Percentiles rank a stretch among this genome's conserved stretches.
phyloP scores from a whole-genome alignment of 371 early-diverging fungal species.

The Fennellomyces sp. region DNA sequence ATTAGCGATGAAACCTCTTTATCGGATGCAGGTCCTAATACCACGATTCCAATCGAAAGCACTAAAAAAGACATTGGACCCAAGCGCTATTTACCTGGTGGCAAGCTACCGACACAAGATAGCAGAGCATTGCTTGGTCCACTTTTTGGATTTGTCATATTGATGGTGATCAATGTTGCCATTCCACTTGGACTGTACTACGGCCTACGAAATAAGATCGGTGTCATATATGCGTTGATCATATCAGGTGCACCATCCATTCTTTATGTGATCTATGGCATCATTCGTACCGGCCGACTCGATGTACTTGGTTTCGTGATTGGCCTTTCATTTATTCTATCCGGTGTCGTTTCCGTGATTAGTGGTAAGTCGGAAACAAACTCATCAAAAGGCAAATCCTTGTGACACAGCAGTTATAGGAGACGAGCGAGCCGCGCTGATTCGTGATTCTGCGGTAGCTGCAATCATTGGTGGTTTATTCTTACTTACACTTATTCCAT shows the following conservation, averaged over 20 bases:
- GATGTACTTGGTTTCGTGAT: slow-evolving; percentile 52
- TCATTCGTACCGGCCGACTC: slow-evolving; percentile 23
- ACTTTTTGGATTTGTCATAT: too few relatives aligned
- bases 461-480: slow-evolving; percentile 44
- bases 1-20: too few relatives aligned
- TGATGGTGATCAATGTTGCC: too few relatives aligned
- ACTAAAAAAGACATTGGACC: too few relatives aligned
- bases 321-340: slow-evolving; percentile 40
- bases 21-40: too few relatives aligned
- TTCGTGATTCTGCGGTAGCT: slow-evolving; percentile 47
- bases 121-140: too few relatives aligned
- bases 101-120: too few relatives aligned
- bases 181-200: slow-evolving; percentile 45
- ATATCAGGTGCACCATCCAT: slow-evolving; percentile 53
- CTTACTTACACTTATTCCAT: slow-evolving; percentile 43
- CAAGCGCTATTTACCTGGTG: too few relatives aligned
- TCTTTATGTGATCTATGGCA: slow-evolving; percentile 26
- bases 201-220: slow-evolving; percentile 26
- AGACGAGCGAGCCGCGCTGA: slow-evolving; percentile 41
- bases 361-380: slow-evolving; percentile 33
- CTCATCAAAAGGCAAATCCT: too few relatives aligned
- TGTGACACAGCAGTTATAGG: slow-evolving; percentile 11
- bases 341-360: slow-evolving; percentile 41
- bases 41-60: too few relatives aligned
- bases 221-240: slow-evolving; percentile 38